Conservation (phyloP, 352 stramenopile genomes). For the Phytophthora sp. region DNA sequence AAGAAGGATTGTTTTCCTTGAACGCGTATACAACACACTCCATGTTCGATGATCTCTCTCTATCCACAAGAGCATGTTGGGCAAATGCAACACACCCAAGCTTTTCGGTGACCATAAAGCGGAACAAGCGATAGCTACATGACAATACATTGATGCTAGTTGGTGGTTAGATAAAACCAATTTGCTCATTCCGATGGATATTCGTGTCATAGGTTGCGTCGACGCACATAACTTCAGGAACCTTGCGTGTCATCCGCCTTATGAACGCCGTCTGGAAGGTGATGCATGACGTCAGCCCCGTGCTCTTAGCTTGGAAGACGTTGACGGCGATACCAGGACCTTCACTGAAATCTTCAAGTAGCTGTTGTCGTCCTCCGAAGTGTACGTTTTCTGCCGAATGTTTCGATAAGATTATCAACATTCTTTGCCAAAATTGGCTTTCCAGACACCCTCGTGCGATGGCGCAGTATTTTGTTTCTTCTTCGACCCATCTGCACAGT, state of each 20-base stretch:
- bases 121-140: conserved; percentile 22
- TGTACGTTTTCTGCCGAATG: too few species aligned
- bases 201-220: conserved; percentile 22
- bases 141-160: conserved; percentile 1
- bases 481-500: conserved; percentile 3
- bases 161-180: conserved; percentile 8
- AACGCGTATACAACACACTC: conserved; percentile 1
- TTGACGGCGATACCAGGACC: conserved; percentile 16
- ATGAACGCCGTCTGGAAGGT: conserved; percentile 16
- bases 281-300: conserved; percentile 4
- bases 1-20: conserved; percentile 14
- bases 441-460: too few species aligned
- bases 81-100: conserved; percentile 15
- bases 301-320: background rate
- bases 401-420: too few species aligned
- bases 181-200: conserved; percentile 6
- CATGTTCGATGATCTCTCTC: conserved; percentile 11
- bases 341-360: conserved; percentile 11
- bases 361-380: too few species aligned
- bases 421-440: too few species aligned
- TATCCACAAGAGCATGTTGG: conserved; percentile 9
- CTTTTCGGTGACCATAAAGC: conserved; percentile 20
- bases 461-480: conserved; percentile 11
- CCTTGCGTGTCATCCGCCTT: conserved; percentile 9
- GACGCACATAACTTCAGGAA: conserved; percentile 17